These are phyloP conservation scores for Schizophyllum commune DNA, from an alignment of 1,284 basidiomycete genomes.

Conservation along the genomic window DNA sequence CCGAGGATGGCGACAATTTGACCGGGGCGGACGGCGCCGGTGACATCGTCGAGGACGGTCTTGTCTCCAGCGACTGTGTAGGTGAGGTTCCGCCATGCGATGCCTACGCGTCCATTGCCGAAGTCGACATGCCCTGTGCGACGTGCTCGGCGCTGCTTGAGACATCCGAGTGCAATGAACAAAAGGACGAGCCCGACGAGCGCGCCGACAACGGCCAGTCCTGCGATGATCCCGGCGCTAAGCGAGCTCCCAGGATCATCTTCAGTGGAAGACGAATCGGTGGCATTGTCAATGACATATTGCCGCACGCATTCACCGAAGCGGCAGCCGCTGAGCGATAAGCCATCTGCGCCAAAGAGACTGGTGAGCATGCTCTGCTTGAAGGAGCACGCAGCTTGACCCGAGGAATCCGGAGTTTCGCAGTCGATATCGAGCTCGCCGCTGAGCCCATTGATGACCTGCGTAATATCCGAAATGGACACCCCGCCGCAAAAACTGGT, in stretches of 20 bases:
- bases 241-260: constrained; percentile 38
- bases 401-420: constrained; percentile 19
- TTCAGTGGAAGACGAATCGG: constrained; percentile 28
- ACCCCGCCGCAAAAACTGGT: constrained; percentile 69
- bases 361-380: constrained; percentile 56
- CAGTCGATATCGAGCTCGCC: constrained; percentile 67
- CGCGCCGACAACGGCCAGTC: constrained; percentile 72
- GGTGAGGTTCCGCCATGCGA: constrained; percentile 66
- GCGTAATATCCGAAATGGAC: constrained; percentile 40
- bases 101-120: constrained; percentile 35
- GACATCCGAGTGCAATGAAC: constrained; percentile 53
- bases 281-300: constrained; percentile 58
- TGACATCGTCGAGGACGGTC: constrained; percentile 64
- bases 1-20: constrained; percentile 84
- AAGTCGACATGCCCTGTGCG: constrained; percentile 30
- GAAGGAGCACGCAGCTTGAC: constrained; percentile 62
- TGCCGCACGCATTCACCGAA: constrained; percentile 87
- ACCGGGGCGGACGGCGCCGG: constrained; percentile 64
- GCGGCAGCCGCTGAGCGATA: constrained; percentile 60
- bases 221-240: constrained; percentile 78
- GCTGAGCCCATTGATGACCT: constrained; percentile 49
- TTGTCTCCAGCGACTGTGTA: constrained; percentile 54
- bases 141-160: constrained; percentile 55
- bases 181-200: constrained; percentile 37
- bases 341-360: constrained; percentile 68